A percentile compares a stretch with the other conserved stretches of the same genome.
phyloP scores from a whole-genome alignment of 1,284 basidiomycete species.

The Exobasidium rhododendri region DNA sequence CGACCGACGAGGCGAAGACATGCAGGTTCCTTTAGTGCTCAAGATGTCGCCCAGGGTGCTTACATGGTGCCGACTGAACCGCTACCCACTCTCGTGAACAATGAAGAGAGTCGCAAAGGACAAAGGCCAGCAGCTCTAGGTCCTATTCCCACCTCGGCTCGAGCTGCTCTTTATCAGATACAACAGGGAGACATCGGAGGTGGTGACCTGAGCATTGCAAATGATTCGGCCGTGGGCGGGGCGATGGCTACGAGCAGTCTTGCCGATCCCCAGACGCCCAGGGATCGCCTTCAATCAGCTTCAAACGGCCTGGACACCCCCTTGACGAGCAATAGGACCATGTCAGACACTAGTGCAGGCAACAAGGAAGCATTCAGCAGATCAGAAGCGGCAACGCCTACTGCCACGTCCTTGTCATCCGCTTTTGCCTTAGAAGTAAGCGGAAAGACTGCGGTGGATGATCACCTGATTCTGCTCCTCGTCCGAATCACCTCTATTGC shows the following conservation, averaged over 20 bases:
- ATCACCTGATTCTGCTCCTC: slow-evolving; percentile 37
- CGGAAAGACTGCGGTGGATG: slow-evolving; percentile 19
- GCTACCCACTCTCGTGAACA: slow-evolving; percentile 12
- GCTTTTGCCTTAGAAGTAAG: background rate
- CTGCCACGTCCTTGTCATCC: background rate
- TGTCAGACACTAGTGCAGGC: slow-evolving; percentile 10
- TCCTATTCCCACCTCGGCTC: slow-evolving; percentile 9
- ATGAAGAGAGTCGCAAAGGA: slow-evolving; percentile 6
- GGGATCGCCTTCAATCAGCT: background rate
- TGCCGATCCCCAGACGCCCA: background rate
- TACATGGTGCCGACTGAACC: slow-evolving; percentile 22
- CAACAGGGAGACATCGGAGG: background rate
- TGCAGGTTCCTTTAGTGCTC: slow-evolving; percentile 47
- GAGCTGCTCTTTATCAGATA: slow-evolving; percentile 6
- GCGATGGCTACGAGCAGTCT: background rate
- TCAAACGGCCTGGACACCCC: background rate
- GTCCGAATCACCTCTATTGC: slow-evolving; percentile 42
- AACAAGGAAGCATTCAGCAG: background rate
- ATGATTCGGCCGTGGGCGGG: too few species aligned
- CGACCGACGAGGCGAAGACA: slow-evolving; percentile 29
- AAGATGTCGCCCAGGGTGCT: slow-evolving; percentile 42
- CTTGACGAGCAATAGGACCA: background rate
- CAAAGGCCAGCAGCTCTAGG: background rate
- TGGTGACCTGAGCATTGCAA: background rate
- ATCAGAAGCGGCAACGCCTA: background rate